Conservation (phyloP, 1,284 basidiomycete species). For the Polyporus tsugae region DNA sequence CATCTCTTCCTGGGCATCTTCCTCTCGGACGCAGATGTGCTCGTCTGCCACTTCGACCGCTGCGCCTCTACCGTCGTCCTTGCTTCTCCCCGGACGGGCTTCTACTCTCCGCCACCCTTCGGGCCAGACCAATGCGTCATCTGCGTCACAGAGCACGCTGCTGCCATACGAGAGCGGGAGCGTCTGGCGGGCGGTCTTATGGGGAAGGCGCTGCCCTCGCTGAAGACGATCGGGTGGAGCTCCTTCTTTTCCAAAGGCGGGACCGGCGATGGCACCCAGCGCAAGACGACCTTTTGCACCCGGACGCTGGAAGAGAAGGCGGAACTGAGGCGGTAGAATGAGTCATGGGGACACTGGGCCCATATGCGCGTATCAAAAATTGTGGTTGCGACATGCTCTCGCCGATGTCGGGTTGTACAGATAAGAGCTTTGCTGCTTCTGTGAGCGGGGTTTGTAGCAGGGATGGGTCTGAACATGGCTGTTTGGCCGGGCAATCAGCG, state of each 20-base stretch:
- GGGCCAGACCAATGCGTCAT: constrained; percentile 44
- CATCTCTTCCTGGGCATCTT: constrained; percentile 67
- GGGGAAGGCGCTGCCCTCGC: constrained; percentile 50
- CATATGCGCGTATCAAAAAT: background rate
- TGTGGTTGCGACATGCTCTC: background rate
- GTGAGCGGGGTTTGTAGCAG: background rate
- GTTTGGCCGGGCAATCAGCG: background rate
- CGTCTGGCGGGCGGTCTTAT: constrained; percentile 50
- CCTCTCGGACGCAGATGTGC: constrained; percentile 56
- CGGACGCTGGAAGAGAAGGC: constrained; percentile 8
- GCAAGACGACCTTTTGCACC: constrained; percentile 4
- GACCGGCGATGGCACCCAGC: constrained; percentile 12
- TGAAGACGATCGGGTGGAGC: constrained; percentile 61
- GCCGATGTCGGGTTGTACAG: background rate
- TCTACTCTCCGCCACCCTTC: constrained; percentile 39
- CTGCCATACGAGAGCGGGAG: constrained; percentile 49
- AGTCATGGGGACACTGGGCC: background rate
- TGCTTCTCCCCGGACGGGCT: constrained; percentile 48
- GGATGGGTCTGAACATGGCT: background rate
- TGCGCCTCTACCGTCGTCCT: constrained; percentile 43
- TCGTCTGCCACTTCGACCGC: constrained; percentile 44
- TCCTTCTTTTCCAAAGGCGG: constrained; percentile 50
- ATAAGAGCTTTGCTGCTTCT: constrained; percentile 2
- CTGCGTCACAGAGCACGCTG: constrained; percentile 42
- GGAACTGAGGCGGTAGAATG: constrained; percentile 9